These are phyloP conservation scores for Globisporangium yorkense DNA, from an alignment of 352 stramenopile species.

Conservation along the genomic window DNA sequence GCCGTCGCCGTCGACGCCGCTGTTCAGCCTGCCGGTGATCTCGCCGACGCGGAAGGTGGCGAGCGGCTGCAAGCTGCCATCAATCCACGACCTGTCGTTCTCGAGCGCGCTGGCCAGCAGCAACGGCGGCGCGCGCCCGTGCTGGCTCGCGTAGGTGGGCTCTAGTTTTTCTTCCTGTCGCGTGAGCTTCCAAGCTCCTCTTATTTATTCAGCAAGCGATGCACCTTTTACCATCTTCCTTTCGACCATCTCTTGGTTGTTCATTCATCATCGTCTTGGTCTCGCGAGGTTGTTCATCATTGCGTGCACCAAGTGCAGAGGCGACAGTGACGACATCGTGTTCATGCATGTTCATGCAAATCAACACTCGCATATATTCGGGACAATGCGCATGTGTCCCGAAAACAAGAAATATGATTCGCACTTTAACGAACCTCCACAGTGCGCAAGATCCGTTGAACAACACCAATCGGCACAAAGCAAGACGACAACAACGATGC, in stretches of 20 bases:
- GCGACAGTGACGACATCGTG: too few species aligned
- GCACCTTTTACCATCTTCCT: too few species aligned
- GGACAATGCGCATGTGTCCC: too few species aligned
- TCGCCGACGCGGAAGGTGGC: conserved; percentile 34
- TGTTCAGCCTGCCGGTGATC: conserved; percentile 28
- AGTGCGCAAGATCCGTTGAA: too few species aligned
- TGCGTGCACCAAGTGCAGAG: too few species aligned
- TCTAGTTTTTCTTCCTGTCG: not conserved
- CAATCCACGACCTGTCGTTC: conserved; percentile 44
- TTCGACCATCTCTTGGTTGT: not conserved
- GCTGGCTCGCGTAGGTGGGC: conserved; percentile 30
- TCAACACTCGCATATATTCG: too few species aligned
- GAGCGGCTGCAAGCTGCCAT: conserved; percentile 46
- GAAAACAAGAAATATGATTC: too few species aligned
- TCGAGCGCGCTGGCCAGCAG: conserved; percentile 17
- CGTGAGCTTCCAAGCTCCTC: not conserved
- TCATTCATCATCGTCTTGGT: not conserved
- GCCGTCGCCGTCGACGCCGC: conserved; percentile 6
- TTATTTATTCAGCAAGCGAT: conserved; percentile 24
- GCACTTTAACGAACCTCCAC: too few species aligned
- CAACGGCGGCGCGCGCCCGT: conserved; percentile 5
- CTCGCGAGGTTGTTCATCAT: too few species aligned
- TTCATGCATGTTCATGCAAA: too few species aligned
- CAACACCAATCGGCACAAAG: too few species aligned
- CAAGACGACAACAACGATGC: too few species aligned